These are phyloP conservation scores for Trebouxiophyceae sp. DNA, from an alignment of 163 green algal species.

Conservation along the genomic window DNA sequence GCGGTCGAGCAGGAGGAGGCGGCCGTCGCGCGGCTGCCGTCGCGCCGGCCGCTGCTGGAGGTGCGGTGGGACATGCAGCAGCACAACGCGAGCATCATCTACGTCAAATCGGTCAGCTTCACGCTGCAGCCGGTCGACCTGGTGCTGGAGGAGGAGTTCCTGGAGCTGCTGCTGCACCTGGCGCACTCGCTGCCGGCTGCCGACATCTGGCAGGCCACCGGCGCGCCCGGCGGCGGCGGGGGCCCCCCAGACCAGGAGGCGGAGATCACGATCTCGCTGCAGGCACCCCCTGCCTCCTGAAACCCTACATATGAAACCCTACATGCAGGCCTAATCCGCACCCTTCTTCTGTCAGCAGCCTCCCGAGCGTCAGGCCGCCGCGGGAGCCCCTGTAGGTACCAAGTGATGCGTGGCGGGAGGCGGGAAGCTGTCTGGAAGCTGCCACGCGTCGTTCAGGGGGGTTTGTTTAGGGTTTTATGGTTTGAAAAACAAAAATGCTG, in stretches of 20 bases:
- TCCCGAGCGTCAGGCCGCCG: too few relatives aligned
- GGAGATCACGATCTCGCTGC: background rate
- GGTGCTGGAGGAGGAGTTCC: slow-evolving; percentile 52
- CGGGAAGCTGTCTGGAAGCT: too few relatives aligned
- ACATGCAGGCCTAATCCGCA: too few relatives aligned
- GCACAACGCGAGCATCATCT: slow-evolving; percentile 26
- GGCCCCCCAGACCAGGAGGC: background rate
- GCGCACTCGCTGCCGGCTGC: slow-evolving; percentile 22
- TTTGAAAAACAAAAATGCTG: too few relatives aligned
- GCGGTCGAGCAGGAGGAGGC: background rate
- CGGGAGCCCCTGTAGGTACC: too few relatives aligned
- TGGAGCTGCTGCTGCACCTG: slow-evolving; percentile 36
- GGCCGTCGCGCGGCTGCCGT: too few relatives aligned
- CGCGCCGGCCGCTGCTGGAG: slow-evolving; percentile 20
- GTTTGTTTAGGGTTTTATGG: too few relatives aligned
- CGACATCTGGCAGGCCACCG: slow-evolving; percentile 26
- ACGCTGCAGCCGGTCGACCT: slow-evolving; percentile 45
- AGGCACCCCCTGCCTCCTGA: too few relatives aligned
- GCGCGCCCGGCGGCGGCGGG: background rate
- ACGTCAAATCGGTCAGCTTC: slow-evolving; percentile 28
- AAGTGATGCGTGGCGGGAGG: too few relatives aligned
- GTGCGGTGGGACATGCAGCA: slow-evolving; percentile 26
- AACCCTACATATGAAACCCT: too few relatives aligned
- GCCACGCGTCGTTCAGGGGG: too few relatives aligned
- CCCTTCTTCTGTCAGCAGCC: too few relatives aligned